Conservation (phyloP, 345 rosid species). For the Noccaea bulbosa region DNA sequence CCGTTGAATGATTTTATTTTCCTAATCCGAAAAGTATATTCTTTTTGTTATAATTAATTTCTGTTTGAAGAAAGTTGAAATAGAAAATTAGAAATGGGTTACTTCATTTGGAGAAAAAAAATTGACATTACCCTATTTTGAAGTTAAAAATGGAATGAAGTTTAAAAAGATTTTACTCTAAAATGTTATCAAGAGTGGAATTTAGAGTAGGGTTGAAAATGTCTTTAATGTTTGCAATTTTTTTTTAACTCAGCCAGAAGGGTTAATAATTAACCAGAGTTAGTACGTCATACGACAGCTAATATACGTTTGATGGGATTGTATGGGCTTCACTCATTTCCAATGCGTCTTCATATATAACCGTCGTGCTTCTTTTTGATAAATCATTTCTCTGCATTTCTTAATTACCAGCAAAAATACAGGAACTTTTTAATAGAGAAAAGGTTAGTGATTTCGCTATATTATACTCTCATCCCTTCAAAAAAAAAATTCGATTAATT, state of each 20-base stretch:
- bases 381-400: constrained; percentile 29
- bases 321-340: constrained; percentile 28
- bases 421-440: neutral
- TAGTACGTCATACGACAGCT: constrained; percentile 39
- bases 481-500: neutral
- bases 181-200: no score
- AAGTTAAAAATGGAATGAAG: no score
- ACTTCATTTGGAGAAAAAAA: no score
- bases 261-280: constrained; percentile 32
- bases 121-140: no score
- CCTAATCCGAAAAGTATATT: no score
- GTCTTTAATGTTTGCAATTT: no score
- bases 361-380: constrained; percentile 21
- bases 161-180: no score
- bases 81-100: no score
- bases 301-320: constrained; percentile 17
- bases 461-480: constrained; percentile 7
- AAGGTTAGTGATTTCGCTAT: constrained; percentile 34
- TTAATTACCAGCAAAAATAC: constrained; percentile 24
- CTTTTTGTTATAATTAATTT: no score
- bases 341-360: neutral
- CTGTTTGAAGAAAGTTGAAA: no score
- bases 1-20: no score
- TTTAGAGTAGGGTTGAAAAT: no score
- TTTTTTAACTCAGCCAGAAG: constrained; percentile 8